Base-by-base conservation (phyloP, 345 rosid genomes). In the Hevea brasiliensis region DNA sequence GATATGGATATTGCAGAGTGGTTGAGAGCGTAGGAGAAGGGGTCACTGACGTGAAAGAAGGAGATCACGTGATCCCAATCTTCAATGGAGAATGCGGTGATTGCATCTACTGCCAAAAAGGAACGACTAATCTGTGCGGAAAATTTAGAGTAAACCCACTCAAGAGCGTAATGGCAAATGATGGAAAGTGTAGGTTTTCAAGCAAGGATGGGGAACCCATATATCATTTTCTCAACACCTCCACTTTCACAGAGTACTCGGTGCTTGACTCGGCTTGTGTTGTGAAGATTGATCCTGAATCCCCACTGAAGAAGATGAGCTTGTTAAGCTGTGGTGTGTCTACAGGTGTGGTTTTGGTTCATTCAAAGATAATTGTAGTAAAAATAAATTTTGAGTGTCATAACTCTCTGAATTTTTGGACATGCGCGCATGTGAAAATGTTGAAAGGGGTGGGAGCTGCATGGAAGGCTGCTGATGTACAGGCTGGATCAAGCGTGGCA, bases 81-180 rank as follows among this genome's bases (percentile, higher is more conserved):
- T 91, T 89, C 75, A 85, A 85, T 48, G 93, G 93, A 59, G 88
- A 91, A 75, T 91, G 93, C 37, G 89, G 89, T n/a, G 75, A 87
- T 27, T 91, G 97, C n/a, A 50, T 9, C 58, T 82, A 74, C 17
- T 89, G 92, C 80, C 82, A n/a, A 67, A 59, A 41, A 15, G 68
- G 54, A 57, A 80, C 67, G 2, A 85, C 88, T 7, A 91, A 91
- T 80, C 65, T 86, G 8, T 87, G 97, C 73, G 68, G 57, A 60
- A 79, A 26, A 66, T 83, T 67, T 47, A 84, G 84, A 2, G 90
- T 80, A 4, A 82, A 89, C 73, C 88, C 89, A 17, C 78, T 82
- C 85, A 87, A 78, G 76, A 84, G 76, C 29, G 81, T 72, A 29
- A 91, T 91, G 97, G 65, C 72, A 14, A 82, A 66, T 26, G 93